Evolutionary conservation across 2,329 filamentous ascomycete genomes (phyloP), one percentile per base, ranked within the genome.

Genomic region (Ceratocystis cacaofunesta): DNA sequence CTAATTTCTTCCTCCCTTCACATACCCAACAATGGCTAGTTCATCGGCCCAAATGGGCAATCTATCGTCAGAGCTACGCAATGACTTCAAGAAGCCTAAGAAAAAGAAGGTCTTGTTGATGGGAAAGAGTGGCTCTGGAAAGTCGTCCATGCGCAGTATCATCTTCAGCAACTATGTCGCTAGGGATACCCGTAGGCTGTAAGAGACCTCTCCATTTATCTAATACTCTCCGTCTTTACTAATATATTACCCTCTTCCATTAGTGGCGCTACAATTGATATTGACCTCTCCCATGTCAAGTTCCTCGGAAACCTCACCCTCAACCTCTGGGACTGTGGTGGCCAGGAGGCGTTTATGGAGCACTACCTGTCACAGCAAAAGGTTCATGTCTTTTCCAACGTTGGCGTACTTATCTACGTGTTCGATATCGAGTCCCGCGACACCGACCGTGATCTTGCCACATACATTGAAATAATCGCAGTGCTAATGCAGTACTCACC

Each of bases 121-220:
- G 94, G 94, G 94, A 71, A 96, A 96, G 79, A 95, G 90, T 69
- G 94, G 94, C 65, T 96, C 92, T 0, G 94, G 94, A 65, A 99
- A 99, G 77, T 96, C 92, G 52, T 96, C 91, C 66, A 99, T 99
- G 94, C 85, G 94, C 69, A 94, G 89, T 72, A 97, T 99, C 73
- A 96, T 99, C 74, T 99, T 99, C 77, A 96, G 90, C 79, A 97
- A 97, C 76, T 97, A 96, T 75, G 92, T 97, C 69, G 94, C 94
- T 66, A 91, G 95, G 73, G 94, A 99, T 75, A 96, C 96, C 5
- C 83, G 94, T 48, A 81, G 94, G 67, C 79, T 99, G 81, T 83
- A 72, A 74, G 80, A 74, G n/a, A 5, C 48, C 15, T 6, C 22
- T 28, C 22, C 22, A 25, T 50, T 19, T 5, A 41, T 50, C 48